phyloP scores from a whole-genome alignment of 169 alveolate genomes.

The Plasmodium chabaudi region DNA sequence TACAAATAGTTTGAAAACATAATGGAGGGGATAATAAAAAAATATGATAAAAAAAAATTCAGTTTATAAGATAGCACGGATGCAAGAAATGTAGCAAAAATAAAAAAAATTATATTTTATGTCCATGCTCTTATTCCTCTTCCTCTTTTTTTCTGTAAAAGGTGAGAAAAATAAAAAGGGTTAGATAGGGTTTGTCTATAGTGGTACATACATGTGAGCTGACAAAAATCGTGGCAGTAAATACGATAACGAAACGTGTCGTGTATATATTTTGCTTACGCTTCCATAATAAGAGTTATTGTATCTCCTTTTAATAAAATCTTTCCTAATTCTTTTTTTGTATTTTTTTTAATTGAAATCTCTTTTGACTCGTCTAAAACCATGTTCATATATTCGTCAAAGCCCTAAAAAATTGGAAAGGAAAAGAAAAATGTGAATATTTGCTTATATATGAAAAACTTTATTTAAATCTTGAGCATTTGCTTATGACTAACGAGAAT shows the following conservation, averaged over 20 bases:
- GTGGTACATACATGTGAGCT: not conserved
- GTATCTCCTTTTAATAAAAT: conserved; percentile 95
- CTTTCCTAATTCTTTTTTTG: conserved; percentile 91
- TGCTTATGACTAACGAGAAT: conserved; percentile 86
- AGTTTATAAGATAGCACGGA: not conserved
- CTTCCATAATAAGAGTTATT: conserved; percentile 93
- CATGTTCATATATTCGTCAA: conserved; percentile 97
- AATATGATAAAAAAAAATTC: no score
- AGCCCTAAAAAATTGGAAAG: conserved; percentile 89
- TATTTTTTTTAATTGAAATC: conserved; percentile 90
- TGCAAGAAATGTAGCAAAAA: not conserved
- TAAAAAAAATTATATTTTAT: not conserved
- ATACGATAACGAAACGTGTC: not conserved
- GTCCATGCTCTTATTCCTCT: not conserved
- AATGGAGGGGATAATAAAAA: no score
- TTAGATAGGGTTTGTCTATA: not conserved
- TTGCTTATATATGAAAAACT: not conserved
- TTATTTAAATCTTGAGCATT: not conserved
- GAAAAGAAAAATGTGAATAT: not conserved
- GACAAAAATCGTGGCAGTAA: not conserved
- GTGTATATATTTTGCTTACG: conserved; percentile 9
- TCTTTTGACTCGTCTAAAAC: conserved; percentile 96
- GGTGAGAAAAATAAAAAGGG: not conserved
- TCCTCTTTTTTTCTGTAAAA: conserved; percentile 3
- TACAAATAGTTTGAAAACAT: no score